Evolutionary conservation across 768 basidiomycete genomes (phyloP).

Genomic region (Kwoniella bestiolae): DNA sequence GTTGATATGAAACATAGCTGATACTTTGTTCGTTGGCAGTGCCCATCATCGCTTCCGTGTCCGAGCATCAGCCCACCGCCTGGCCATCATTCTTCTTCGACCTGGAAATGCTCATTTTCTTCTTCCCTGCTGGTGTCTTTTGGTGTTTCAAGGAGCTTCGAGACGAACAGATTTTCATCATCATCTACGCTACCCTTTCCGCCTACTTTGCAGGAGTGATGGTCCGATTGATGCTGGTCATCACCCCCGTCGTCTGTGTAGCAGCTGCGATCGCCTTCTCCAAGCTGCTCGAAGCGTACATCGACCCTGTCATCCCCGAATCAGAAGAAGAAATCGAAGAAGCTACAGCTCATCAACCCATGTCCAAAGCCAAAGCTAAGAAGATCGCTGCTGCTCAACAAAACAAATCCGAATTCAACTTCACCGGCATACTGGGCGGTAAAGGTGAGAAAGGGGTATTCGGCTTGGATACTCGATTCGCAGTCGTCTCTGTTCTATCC

Average conservation of each 20-base stretch:
- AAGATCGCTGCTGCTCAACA: slow-evolving; percentile 60
- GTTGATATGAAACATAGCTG: not conserved
- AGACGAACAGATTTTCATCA: slow-evolving; percentile 97
- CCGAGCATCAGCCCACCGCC: slow-evolving; percentile 98
- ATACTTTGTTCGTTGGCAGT: slow-evolving; percentile 54
- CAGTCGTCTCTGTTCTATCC: slow-evolving; percentile 74
- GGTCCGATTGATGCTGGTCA: slow-evolving; percentile 97
- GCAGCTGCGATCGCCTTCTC: slow-evolving; percentile 88
- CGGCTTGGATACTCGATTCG: slow-evolving; percentile 78
- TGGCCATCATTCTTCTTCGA: slow-evolving; percentile 99
- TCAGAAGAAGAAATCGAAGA: slow-evolving; percentile 41
- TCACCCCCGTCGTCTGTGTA: slow-evolving; percentile 96
- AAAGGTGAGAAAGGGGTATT: slow-evolving; percentile 67
- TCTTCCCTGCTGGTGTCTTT: slow-evolving; percentile 95
- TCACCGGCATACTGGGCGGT: slow-evolving; percentile 43
- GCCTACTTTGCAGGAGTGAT: slow-evolving; percentile 99
- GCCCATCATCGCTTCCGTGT: slow-evolving; percentile 97
- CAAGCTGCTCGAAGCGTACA: slow-evolving; percentile 81
- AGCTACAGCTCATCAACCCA: slow-evolving; percentile 45
- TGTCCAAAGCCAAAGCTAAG: slow-evolving; percentile 67
- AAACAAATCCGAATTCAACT: slow-evolving; percentile 57
- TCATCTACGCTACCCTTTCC: slow-evolving; percentile 93
- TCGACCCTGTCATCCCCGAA: slow-evolving; percentile 79
- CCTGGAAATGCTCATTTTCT: slow-evolving; percentile 93
- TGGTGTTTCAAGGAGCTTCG: slow-evolving; percentile 91